Conservation (phyloP, 768 basidiomycete species). For the Lactifluus subvellereus region DNA sequence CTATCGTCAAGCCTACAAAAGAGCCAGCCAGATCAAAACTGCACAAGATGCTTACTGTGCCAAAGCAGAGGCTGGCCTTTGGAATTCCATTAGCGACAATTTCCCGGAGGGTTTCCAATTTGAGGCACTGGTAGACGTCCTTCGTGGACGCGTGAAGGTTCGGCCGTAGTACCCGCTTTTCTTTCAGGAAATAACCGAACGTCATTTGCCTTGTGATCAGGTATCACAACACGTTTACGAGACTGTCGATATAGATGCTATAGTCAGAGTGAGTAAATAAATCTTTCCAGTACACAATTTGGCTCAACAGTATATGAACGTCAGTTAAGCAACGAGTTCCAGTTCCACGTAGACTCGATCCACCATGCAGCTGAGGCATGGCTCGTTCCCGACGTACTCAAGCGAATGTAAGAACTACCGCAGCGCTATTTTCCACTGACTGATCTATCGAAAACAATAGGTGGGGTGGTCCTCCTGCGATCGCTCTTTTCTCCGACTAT, state of each 20-base stretch:
- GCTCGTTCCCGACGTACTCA: slow-evolving; percentile 72
- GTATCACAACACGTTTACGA: slow-evolving; percentile 67
- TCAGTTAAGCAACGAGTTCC: slow-evolving; percentile 78
- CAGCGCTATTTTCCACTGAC: not conserved
- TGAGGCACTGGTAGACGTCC: slow-evolving; percentile 76
- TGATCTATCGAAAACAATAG: slow-evolving; percentile 21
- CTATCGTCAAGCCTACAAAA: slow-evolving; percentile 71
- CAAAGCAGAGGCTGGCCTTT: slow-evolving; percentile 45
- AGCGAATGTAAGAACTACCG: slow-evolving; percentile 47
- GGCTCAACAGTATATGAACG: not conserved
- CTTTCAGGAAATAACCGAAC: not conserved
- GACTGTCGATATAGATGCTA: slow-evolving; percentile 66
- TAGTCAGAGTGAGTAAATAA: slow-evolving; percentile 52
- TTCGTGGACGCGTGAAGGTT: slow-evolving; percentile 83
- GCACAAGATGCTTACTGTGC: slow-evolving; percentile 69
- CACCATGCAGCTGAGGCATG: slow-evolving; percentile 82
- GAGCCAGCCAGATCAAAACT: slow-evolving; percentile 61
- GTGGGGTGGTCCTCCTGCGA: slow-evolving; percentile 63
- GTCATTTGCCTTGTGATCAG: slow-evolving; percentile 30
- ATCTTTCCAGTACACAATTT: not conserved
- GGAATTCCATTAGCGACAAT: slow-evolving; percentile 33
- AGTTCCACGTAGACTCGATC: slow-evolving; percentile 70
- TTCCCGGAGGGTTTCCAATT: slow-evolving; percentile 71
- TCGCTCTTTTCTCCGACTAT: slow-evolving; percentile 70
- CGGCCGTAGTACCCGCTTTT: slow-evolving; percentile 5